Percentiles rank a stretch among this genome's conserved stretches.
Conservation (phyloP, 495 filamentous ascomycete species). For the Hyaloscypha finlandica region DNA sequence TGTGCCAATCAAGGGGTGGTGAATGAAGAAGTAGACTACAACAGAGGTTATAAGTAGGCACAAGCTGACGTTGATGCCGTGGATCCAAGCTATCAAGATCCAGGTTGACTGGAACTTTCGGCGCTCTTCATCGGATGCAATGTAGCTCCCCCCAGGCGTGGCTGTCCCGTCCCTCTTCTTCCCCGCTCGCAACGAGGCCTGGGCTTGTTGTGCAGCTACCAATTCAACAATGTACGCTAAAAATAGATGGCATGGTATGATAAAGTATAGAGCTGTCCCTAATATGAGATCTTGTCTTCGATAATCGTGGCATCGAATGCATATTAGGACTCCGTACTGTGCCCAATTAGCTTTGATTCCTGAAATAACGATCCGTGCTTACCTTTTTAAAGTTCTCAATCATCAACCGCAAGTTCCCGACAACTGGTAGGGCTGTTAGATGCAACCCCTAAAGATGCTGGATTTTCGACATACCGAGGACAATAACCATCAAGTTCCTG, state of each 20-base stretch:
- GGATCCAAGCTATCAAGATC: constrained; percentile 72
- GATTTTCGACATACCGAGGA: constrained; percentile 63
- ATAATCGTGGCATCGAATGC: constrained; percentile 88
- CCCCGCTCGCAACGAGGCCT: constrained; percentile 59
- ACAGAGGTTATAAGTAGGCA: constrained; percentile 79
- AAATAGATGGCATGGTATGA: constrained; percentile 88
- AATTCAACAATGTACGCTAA: constrained; percentile 87
- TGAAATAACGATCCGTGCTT: constrained; percentile 18
- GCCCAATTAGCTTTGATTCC: constrained; percentile 28
- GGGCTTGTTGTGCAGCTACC: constrained; percentile 74
- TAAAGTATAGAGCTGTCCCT: constrained; percentile 73
- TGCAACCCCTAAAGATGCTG: constrained; percentile 31
- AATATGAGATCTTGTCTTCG: constrained; percentile 73
- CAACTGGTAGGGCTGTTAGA: constrained; percentile 50
- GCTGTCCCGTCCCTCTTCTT: constrained; percentile 55
- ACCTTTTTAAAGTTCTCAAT: constrained; percentile 98
- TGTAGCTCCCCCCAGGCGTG: constrained; percentile 41
- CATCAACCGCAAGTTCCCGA: constrained; percentile 88
- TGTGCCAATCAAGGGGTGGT: constrained; percentile 92
- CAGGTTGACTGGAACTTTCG: constrained; percentile 71
- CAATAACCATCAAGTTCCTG: constrained; percentile 93
- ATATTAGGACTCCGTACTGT: constrained; percentile 94
- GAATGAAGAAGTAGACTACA: constrained; percentile 84
- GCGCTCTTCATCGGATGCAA: constrained; percentile 55
- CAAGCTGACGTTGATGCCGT: constrained; percentile 81